Evolutionary conservation across 345 rosid species (phyloP).

Genomic region (Capsella bursapastoris): DNA sequence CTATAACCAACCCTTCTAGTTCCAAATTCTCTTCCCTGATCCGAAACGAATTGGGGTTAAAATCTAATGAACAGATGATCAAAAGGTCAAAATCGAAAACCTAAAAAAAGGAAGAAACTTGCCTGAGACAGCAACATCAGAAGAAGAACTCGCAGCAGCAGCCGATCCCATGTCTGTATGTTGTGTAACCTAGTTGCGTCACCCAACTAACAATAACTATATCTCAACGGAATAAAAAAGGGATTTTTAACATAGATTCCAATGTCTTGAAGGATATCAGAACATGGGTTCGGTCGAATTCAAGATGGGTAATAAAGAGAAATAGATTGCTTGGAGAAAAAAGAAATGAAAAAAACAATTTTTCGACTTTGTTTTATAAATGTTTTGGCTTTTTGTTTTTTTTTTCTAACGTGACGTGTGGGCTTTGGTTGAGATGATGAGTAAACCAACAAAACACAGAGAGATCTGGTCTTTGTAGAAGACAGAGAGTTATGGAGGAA

Average conservation of each 20-base stretch:
- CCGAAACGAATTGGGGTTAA: neutral
- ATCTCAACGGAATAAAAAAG: slow-evolving; percentile 18
- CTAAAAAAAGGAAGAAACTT: slow-evolving; percentile 17
- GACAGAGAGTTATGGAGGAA: slow-evolving; percentile 4
- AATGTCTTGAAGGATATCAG: slow-evolving; percentile 6
- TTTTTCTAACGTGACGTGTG: slow-evolving; percentile 44
- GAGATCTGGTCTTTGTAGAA: slow-evolving; percentile 25
- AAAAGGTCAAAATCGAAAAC: neutral
- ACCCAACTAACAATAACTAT: slow-evolving; percentile 20
- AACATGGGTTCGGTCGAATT: slow-evolving; percentile 35
- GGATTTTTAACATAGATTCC: slow-evolving; percentile 40
- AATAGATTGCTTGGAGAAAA: slow-evolving; percentile 20
- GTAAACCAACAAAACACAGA: slow-evolving; percentile 21
- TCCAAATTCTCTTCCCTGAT: neutral
- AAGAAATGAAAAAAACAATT: neutral
- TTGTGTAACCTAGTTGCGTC: neutral
- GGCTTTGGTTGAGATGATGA: slow-evolving; percentile 35
- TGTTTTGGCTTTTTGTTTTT: neutral
- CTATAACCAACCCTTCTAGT: slow-evolving; percentile 1
- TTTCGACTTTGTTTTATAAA: neutral
- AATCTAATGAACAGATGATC: neutral
- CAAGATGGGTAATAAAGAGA: slow-evolving; percentile 21
- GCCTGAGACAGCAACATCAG: slow-evolving; percentile 45
- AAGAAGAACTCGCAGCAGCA: slow-evolving; percentile 32
- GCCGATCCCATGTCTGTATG: slow-evolving; percentile 44